phyloP scores from a whole-genome alignment of 768 basidiomycete genomes.

The Cytidiella melzeri region DNA sequence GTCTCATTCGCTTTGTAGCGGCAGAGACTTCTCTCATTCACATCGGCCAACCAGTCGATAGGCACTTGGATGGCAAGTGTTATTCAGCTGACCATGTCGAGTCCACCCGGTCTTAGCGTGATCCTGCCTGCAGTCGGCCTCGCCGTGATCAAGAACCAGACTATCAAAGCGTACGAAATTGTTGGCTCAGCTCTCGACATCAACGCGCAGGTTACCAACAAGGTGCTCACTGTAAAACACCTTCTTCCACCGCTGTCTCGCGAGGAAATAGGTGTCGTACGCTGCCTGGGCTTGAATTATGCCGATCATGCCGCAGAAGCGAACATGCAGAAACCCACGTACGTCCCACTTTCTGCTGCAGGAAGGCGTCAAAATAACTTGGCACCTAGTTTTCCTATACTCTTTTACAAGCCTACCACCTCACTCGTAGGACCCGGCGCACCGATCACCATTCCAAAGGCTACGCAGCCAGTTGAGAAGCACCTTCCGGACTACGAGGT shows the following conservation, averaged over 20 bases:
- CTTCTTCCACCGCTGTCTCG: conserved; percentile 65
- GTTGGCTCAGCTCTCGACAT: conserved; percentile 64
- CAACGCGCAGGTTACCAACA: conserved; percentile 54
- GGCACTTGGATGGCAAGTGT: conserved; percentile 52
- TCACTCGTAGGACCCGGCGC: conserved; percentile 68
- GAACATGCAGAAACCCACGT: conserved; percentile 59
- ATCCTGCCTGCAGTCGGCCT: conserved; percentile 39
- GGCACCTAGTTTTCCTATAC: conserved; percentile 57
- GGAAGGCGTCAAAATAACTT: neutral
- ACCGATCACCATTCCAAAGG: conserved; percentile 57
- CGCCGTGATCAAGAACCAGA: conserved; percentile 46
- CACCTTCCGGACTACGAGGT: conserved; percentile 81
- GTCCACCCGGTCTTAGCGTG: too few species aligned
- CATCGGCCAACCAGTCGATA: conserved; percentile 70
- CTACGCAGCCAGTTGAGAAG: conserved; percentile 61
- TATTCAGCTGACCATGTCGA: neutral
- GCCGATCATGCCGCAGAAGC: conserved; percentile 78
- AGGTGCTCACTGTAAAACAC: conserved; percentile 61
- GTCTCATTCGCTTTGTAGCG: conserved; percentile 78
- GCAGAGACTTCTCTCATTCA: conserved; percentile 69
- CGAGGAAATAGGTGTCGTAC: conserved; percentile 59
- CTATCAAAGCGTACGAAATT: conserved; percentile 68
- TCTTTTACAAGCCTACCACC: conserved; percentile 75
- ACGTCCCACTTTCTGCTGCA: conserved; percentile 18
- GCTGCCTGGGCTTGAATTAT: conserved; percentile 80